phyloP scores from a whole-genome alignment of 2,329 filamentous ascomycete species.

The Podosphaera xanthii region DNA sequence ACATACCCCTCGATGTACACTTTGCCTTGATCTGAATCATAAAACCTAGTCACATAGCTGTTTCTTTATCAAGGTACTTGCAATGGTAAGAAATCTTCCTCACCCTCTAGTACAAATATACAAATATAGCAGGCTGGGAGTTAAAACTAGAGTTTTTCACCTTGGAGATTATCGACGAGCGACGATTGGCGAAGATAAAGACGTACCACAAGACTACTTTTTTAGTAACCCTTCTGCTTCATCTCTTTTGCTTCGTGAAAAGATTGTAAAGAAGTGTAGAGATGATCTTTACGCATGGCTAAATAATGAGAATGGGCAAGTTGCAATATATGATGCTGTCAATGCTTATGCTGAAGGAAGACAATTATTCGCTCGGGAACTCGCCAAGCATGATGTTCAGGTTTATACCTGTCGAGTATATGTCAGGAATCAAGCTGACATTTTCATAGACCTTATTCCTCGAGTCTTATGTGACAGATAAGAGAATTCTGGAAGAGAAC shows the following conservation, averaged over 20 bases:
- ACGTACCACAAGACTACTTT: conserved; percentile 93
- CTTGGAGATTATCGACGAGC: conserved; percentile 88
- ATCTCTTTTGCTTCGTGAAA: conserved; percentile 83
- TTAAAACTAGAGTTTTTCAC: conserved; percentile 96
- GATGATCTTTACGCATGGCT: conserved; percentile 94
- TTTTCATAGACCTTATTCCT: conserved; percentile 64
- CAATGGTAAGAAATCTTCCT: conserved; percentile 38
- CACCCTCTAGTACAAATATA: not conserved
- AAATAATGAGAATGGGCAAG: conserved; percentile 91
- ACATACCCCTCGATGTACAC: not conserved
- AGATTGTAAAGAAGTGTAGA: conserved; percentile 90
- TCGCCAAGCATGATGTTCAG: conserved; percentile 91
- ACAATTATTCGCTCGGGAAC: conserved; percentile 74
- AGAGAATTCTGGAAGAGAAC: conserved; percentile 85
- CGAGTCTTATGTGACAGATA: conserved; percentile 84
- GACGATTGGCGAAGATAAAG: conserved; percentile 59
- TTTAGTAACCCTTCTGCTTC: conserved; percentile 82
- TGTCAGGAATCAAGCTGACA: conserved; percentile 4
- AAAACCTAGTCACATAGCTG: conserved; percentile 56
- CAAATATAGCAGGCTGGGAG: conserved; percentile 44
- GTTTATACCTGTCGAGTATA: conserved; percentile 20
- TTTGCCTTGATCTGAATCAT: not conserved
- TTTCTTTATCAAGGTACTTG: conserved; percentile 82
- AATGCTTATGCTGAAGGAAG: conserved; percentile 73
- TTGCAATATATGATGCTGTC: conserved; percentile 95